Conservation (phyloP, 1,139 yeast species). For the Kodamaea anthophila region DNA sequence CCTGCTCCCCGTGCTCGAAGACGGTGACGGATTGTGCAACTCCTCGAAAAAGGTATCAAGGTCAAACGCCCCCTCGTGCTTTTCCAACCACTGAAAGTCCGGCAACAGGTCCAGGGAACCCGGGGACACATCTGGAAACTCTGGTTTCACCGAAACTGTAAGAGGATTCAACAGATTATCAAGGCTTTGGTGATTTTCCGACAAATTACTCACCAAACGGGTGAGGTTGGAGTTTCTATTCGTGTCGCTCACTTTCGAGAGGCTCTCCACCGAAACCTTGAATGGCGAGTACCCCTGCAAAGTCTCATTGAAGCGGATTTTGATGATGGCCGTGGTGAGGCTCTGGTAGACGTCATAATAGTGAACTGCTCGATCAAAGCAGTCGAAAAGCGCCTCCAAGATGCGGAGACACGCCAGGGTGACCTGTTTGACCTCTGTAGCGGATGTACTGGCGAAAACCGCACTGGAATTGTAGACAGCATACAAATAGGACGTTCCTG, state of each 20-base stretch:
- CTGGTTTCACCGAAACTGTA: conserved; percentile 1
- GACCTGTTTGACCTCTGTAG: conserved; percentile 48
- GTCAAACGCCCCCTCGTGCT: conserved; percentile 15
- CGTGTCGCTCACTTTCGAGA: conserved; percentile 23
- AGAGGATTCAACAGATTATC: conserved; percentile 5
- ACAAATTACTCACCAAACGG: conserved; percentile 29
- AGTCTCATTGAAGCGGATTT: conserved; percentile 48
- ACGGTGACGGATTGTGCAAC: conserved; percentile 27
- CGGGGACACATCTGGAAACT: too few species aligned
- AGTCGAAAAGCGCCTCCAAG: conserved; percentile 53
- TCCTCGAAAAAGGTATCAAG: conserved; percentile 42
- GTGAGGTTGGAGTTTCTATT: conserved; percentile 36
- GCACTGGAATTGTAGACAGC: conserved; percentile 63
- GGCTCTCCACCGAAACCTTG: conserved; percentile 13
- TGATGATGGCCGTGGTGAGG: conserved; percentile 64
- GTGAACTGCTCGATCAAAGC: conserved; percentile 72
- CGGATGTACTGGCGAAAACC: conserved; percentile 40
- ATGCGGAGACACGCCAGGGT: conserved; percentile 57
- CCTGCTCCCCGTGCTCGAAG: conserved; percentile 10
- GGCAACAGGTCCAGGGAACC: conserved; percentile 1
- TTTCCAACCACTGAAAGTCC: not conserved
- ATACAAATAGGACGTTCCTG: conserved; percentile 79
- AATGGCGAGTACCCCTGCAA: conserved; percentile 19
- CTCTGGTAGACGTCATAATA: conserved; percentile 71
- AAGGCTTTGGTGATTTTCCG: conserved; percentile 7